Conservation (phyloP, 2,329 filamentous ascomycete species). For the Fusarium phyllophilum region DNA sequence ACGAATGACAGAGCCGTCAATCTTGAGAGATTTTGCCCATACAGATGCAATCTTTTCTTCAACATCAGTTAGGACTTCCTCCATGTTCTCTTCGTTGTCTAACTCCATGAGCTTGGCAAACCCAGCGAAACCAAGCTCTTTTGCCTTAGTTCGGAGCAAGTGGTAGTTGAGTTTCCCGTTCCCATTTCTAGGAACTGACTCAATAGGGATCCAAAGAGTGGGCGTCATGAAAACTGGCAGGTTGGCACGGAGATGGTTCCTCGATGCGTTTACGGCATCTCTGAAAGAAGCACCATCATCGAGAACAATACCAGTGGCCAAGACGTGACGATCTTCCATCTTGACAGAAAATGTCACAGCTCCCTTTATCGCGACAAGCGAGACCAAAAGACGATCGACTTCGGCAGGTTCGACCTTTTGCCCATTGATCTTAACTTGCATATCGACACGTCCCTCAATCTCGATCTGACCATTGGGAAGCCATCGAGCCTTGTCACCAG, state of each 20-base stretch:
- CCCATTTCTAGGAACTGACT: constrained; percentile 34
- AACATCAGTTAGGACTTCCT: neutral
- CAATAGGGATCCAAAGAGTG: constrained; percentile 31
- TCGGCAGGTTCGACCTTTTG: constrained; percentile 30
- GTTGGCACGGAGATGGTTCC: neutral
- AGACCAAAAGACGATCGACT: constrained; percentile 1
- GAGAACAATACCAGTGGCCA: neutral
- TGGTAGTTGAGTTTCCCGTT: constrained; percentile 41
- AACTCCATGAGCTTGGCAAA: constrained; percentile 1
- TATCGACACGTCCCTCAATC: constrained; percentile 36
- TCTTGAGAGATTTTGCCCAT: constrained; percentile 1
- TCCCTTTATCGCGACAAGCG: neutral
- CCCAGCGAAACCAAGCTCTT: neutral
- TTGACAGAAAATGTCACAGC: constrained; percentile 12
- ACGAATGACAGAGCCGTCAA: neutral
- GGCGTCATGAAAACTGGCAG: constrained; percentile 44
- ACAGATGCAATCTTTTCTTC: neutral
- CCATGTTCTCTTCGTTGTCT: accelerated
- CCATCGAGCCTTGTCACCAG: constrained; percentile 34
- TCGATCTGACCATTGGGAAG: constrained; percentile 27
- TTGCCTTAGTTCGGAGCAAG: neutral
- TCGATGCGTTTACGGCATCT: neutral
- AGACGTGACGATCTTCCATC: neutral
- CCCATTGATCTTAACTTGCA: constrained; percentile 41
- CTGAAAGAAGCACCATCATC: neutral